Evolutionary conservation across 805 yeast species (phyloP), one percentile per base, ranked within the genome.

Genomic region (Brettanomyces anomalus): DNA sequence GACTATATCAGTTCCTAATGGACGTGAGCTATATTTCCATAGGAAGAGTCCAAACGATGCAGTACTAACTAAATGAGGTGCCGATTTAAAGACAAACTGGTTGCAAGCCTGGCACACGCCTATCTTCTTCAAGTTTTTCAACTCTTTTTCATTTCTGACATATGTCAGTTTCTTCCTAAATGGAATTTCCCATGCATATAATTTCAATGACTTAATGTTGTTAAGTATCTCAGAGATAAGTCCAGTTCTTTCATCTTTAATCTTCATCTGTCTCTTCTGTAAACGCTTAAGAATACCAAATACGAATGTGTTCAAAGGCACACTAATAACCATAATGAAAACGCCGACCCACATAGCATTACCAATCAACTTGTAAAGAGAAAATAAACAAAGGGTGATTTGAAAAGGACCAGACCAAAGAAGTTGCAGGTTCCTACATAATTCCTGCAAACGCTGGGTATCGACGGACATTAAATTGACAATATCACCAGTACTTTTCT

Each of bases 281-380:
- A 87, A 68, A 10, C 61, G 68, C 62, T 82, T 85, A 62, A 82
- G 88, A 44, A 65, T 64, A 53, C 74, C 72, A 47, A 88, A 83
- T 49, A 89, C 67, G 18, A 68, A 59, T 3, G 86, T 80, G 57
- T 89, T 88, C 39, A 86, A 55, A 4, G 96, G 96, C 50, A 88
- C 77, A 75, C 87, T 79, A 26, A 87, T 54, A 3, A 79, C 56
- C 76, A 89, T 77, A 45, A 90, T 78, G 28, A 74, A 62, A 13
- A 90, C 94, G 60, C 97, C 97, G 35, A 95, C 82, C 95, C 96
- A 86, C 95, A 89, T 88, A n/a, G 93, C 76, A 46, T 79, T 76
- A 32, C 96, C 96, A 44, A 89, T 62, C 37, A 89, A 64, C 4
- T 75, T 72, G 60, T 87, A 76, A 42, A 89, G 68, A 1, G 93